A percentile compares a stretch with the other conserved stretches of the same genome.
Conservation (phyloP, 2,329 filamentous ascomycete species). For the Ophiostoma angusticollis region DNA sequence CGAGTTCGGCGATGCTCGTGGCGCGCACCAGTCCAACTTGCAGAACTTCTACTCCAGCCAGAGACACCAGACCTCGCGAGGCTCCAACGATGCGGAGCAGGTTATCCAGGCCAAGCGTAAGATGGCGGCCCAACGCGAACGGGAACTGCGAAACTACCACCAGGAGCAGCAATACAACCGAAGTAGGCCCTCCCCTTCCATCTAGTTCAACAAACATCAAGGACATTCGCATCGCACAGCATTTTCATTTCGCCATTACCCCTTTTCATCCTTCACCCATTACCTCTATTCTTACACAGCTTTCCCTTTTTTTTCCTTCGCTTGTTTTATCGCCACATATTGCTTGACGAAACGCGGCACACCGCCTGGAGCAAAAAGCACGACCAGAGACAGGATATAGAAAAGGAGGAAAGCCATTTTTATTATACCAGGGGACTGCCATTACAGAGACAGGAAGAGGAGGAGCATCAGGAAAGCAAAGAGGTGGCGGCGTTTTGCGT, state of each 20-base stretch:
- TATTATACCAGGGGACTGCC: slow-evolving; percentile 14
- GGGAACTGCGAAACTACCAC: slow-evolving; percentile 98
- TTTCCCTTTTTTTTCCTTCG: slow-evolving; percentile 2
- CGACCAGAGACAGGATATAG: slow-evolving; percentile 4
- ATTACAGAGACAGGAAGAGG: slow-evolving; percentile 6
- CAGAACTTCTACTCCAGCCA: slow-evolving; percentile 93
- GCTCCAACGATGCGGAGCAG: slow-evolving; percentile 86
- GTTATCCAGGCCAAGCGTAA: slow-evolving; percentile 98
- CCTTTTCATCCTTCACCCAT: too few relatives aligned
- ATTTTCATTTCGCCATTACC: slow-evolving; percentile 3
- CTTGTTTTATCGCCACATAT: slow-evolving; percentile 11
- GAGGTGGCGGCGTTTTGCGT: slow-evolving; percentile 9
- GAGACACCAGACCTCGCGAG: slow-evolving; percentile 74
- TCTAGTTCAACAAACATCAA: slow-evolving; percentile 20
- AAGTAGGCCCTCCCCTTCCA: slow-evolving; percentile 79
- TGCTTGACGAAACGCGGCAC: slow-evolving; percentile 4
- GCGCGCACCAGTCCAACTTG: slow-evolving; percentile 61
- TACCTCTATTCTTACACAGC: neutral
- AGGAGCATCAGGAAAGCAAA: slow-evolving; percentile 3
- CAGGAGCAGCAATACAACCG: slow-evolving; percentile 99
- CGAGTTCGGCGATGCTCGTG: slow-evolving; percentile 65
- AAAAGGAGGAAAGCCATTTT: slow-evolving; percentile 6
- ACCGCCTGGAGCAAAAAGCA: slow-evolving; percentile 6
- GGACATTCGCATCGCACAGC: slow-evolving; percentile 15
- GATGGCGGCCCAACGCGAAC: slow-evolving; percentile 97